phyloP scores from a whole-genome alignment of 2,329 filamentous ascomycete genomes.

The Diplodia intermedia region DNA sequence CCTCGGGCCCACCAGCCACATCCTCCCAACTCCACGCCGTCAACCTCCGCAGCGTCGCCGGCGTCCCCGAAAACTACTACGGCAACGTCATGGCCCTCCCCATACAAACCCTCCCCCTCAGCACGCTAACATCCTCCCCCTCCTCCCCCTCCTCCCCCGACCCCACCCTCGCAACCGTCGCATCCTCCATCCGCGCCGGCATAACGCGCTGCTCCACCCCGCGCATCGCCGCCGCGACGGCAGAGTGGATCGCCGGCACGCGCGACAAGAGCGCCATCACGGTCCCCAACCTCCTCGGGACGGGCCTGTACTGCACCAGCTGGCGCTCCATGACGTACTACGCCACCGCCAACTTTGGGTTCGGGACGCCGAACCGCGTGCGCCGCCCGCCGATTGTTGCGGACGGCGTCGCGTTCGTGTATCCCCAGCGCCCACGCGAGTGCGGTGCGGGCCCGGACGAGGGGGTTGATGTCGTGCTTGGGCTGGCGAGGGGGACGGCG shows the following conservation, averaged over 20 bases:
- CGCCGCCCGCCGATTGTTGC: conserved; percentile 35
- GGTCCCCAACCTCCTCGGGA: conserved; percentile 39
- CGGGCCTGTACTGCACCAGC: conserved; percentile 40
- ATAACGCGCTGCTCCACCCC: conserved; percentile 37
- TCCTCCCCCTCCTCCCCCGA: conserved; percentile 30
- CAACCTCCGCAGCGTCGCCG: conserved; percentile 36
- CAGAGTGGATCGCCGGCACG: conserved; percentile 37
- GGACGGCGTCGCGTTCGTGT: conserved; percentile 36
- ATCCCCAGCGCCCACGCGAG: conserved; percentile 34
- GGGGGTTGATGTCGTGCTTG: conserved; percentile 37
- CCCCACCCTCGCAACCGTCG: conserved; percentile 31
- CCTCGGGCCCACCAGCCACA: background rate
- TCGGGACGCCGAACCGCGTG: conserved; percentile 37
- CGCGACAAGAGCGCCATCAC: conserved; percentile 38
- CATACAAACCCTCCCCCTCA: conserved; percentile 33
- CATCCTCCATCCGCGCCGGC: conserved; percentile 37
- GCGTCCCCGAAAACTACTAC: conserved; percentile 37
- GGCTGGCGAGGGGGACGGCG: conserved; percentile 25
- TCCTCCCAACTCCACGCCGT: conserved; percentile 36
- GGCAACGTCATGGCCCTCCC: conserved; percentile 37
- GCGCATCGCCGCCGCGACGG: conserved; percentile 35
- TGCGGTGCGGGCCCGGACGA: conserved; percentile 33
- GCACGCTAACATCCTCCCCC: conserved; percentile 31
- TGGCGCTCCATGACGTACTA: conserved; percentile 41
- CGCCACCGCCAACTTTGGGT: conserved; percentile 42